Evolutionary conservation across 306 rosid species (phyloP).

Genomic region (Adenanthera pavonina): DNA sequence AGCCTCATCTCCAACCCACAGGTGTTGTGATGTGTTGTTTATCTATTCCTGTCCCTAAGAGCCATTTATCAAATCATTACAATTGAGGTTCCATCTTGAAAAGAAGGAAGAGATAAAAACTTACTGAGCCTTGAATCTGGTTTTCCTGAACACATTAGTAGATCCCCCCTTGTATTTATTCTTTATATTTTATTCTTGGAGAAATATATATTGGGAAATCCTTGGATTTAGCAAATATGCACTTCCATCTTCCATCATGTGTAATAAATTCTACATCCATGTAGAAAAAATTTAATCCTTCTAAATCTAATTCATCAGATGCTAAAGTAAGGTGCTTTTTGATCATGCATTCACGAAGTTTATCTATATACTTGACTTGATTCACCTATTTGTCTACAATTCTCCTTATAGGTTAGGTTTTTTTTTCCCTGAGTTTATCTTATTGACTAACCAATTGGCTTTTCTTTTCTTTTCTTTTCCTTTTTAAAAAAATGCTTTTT

Average conservation of each 20-base stretch:
- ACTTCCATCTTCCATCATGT: neutral
- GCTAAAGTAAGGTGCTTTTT: constrained; percentile 18
- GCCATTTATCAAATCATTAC: neutral
- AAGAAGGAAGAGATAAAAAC: neutral
- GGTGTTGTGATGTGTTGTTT: too few relatives aligned
- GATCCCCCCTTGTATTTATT: neutral
- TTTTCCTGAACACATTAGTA: constrained; percentile 25
- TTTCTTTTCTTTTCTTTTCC: too few relatives aligned
- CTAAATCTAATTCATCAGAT: neutral
- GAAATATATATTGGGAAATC: constrained; percentile 20
- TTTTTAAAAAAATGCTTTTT: too few relatives aligned
- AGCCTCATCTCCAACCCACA: too few relatives aligned
- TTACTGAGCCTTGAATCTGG: constrained; percentile 20
- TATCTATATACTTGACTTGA: constrained; percentile 19
- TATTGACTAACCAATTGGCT: neutral
- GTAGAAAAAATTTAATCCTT: neutral
- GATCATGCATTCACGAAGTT: neutral
- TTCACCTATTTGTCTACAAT: neutral
- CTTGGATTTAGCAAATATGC: neutral
- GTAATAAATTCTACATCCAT: neutral
- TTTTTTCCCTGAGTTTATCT: neutral
- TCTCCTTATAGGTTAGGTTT: neutral
- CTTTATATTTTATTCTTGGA: constrained; percentile 1
- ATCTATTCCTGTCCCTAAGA: neutral
- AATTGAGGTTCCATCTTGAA: neutral